Conservation (phyloP, 1,139 yeast genomes). For the Debaryomyces fabryi region DNA sequence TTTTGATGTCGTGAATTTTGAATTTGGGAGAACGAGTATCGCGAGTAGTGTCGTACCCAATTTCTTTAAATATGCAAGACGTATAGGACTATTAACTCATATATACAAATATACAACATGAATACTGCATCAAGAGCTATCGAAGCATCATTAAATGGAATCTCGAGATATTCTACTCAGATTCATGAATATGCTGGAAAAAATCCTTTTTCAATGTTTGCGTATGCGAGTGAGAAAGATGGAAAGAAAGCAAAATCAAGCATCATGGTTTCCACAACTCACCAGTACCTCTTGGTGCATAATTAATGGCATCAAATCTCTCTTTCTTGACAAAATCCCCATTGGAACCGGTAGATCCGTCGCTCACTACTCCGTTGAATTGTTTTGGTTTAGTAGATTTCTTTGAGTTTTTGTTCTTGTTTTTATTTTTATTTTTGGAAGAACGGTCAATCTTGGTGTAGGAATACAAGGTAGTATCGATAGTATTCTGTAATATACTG, state of each 20-base stretch:
- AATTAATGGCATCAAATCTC: constrained; percentile 47
- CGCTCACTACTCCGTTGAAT: constrained; percentile 16
- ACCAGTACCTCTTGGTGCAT: constrained; percentile 59
- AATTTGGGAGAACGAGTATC: not conserved
- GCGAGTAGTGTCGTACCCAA: not conserved
- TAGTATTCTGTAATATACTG: constrained; percentile 37
- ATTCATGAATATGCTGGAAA: not conserved
- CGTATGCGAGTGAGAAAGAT: not conserved
- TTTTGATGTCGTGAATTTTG: constrained; percentile 6
- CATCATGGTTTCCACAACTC: constrained; percentile 51
- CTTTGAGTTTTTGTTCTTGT: constrained; percentile 10
- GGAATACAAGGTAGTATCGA: constrained; percentile 41
- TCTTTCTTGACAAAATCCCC: constrained; percentile 40
- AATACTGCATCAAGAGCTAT: not conserved
- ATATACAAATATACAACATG: not conserved
- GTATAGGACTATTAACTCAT: not conserved
- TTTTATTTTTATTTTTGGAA: constrained; percentile 5
- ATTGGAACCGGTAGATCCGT: constrained; percentile 18
- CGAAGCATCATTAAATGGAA: not conserved
- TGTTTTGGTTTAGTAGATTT: constrained; percentile 6
- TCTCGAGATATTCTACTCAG: not conserved
- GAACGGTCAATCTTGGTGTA: constrained; percentile 20
- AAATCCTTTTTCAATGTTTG: not conserved
- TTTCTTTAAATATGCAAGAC: not conserved
- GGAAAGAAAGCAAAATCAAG: not conserved